Base-by-base conservation (phyloP, 1,284 basidiomycete genomes). In the Puccinia novopanici region DNA sequence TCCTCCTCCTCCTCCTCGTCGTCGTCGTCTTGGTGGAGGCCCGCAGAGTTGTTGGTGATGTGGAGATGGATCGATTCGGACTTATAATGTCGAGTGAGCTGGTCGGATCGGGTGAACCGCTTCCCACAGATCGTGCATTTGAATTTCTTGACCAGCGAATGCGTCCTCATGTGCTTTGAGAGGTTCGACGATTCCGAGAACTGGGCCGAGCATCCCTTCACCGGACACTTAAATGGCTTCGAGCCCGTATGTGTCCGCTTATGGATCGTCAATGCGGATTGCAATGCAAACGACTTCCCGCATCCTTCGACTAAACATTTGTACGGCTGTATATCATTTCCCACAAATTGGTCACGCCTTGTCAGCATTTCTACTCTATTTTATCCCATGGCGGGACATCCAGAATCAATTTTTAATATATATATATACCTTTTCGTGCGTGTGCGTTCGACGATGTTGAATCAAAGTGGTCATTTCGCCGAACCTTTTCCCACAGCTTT, bases 141-240 rank as follows among this genome's bases (percentile, higher is more conserved):
- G 45, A 85, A 85, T 30, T 84, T 84, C 75, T 83, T 84, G 50
- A 84, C 83, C 12, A 84, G 84, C 59, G 83, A 83, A 76, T 86
- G 85, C 30, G 83, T 83, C 30, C 85, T 82, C 71, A 84, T 70
- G 79, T 86, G 85, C 75, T 86, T 86, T 59, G 84, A 84, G 80
- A 86, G 72, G 76, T 86, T 86, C 79, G 84, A 84, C 30, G 83
- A 84, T 82, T 86, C 85, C 12, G 84, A 83, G 81, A 86, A 86
- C n/a, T 83, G 82, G 63, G 83, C 82, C 6, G 74, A 78, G 59
- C 85, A 86, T 8, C 83, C 84, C 0, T 83, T 83, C 24, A 82
- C 83, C 3, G 81, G 81, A 79, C 85, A 86, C 45, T 82, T 78
- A 74, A 86, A 86, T 24, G 85, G 85, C 72, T 84, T 84, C 27